Conservation (phyloP, 352 stramenopile species). For the Globisporangium camurandrum region DNA sequence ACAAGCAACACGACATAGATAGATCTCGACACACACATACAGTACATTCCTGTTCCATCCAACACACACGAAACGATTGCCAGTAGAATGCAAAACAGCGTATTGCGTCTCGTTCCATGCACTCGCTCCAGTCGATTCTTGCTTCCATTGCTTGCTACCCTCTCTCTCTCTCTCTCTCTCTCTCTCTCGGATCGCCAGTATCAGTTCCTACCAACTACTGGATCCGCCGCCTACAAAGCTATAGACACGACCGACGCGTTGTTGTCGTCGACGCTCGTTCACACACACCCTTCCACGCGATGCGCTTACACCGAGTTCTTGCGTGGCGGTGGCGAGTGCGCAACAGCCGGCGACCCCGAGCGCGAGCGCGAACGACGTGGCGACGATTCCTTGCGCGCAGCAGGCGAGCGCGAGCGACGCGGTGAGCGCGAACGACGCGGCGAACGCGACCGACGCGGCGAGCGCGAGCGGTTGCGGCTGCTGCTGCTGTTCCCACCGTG, state of each 20-base stretch:
- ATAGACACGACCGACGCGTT: not conserved
- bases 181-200: no score
- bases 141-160: slow-evolving; percentile 1
- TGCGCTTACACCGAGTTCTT: slow-evolving; percentile 68
- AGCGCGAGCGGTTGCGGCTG: slow-evolving; percentile 64
- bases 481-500: slow-evolving; percentile 16
- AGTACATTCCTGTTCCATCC: no score
- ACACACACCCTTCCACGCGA: no score
- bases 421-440: slow-evolving; percentile 39
- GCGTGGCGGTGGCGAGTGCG: slow-evolving; percentile 40
- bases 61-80: no score
- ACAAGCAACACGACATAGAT: no score
- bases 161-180: no score
- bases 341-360: slow-evolving; percentile 43
- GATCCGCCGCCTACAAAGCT: no score
- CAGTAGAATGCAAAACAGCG: no score
- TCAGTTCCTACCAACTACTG: no score
- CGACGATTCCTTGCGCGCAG: slow-evolving; percentile 56
- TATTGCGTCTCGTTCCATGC: not conserved
- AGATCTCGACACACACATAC: no score
- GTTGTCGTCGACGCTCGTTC: not conserved
- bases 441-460: slow-evolving; percentile 59
- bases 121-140: no score
- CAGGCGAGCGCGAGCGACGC: slow-evolving; percentile 36
- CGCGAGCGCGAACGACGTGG: slow-evolving; percentile 56